Evolutionary conservation across 2,329 filamentous ascomycete species (phyloP).

Genomic region (Penicillium decumbens): DNA sequence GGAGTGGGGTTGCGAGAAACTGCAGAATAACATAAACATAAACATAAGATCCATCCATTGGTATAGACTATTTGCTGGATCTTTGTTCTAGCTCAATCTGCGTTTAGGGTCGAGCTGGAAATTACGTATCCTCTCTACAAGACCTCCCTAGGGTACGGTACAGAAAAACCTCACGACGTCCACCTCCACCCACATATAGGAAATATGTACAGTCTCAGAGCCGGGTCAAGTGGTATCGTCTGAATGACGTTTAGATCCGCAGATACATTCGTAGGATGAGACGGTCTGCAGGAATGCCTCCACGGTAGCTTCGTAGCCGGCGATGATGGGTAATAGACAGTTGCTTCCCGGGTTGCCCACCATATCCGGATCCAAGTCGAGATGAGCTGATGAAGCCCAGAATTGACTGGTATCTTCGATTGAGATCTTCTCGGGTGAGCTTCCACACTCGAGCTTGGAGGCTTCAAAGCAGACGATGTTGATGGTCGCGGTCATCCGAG

Average conservation of each 20-base stretch:
- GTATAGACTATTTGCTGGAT: not conserved
- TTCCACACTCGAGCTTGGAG: constrained; percentile 13
- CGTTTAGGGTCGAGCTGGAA: not conserved
- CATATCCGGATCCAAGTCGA: constrained; percentile 9
- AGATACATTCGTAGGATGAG: constrained; percentile 28
- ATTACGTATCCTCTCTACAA: not conserved
- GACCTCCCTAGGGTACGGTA: constrained; percentile 1
- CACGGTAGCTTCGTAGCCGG: constrained; percentile 28
- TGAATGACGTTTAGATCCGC: constrained; percentile 13
- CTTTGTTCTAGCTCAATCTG: not conserved
- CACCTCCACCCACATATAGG: not conserved
- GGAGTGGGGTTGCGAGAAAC: constrained; percentile 16
- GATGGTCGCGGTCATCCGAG: constrained; percentile 20
- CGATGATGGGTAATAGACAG: constrained; percentile 27
- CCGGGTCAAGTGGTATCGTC: constrained; percentile 9
- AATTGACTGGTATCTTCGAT: constrained; percentile 5
- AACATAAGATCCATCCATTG: not conserved
- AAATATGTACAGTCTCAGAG: not conserved
- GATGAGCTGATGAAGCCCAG: constrained; percentile 9
- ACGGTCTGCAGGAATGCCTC: constrained; percentile 27
- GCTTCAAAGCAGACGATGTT: constrained; percentile 5
- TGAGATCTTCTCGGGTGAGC: constrained; percentile 1
- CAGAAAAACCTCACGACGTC: constrained; percentile 1
- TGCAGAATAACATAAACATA: not conserved
- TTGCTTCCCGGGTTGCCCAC: constrained; percentile 9